A percentile compares a stretch with the other conserved stretches of the same genome.
Evolutionary conservation across 331 rosid genomes (phyloP).

Genomic region (Acacia concinna): DNA sequence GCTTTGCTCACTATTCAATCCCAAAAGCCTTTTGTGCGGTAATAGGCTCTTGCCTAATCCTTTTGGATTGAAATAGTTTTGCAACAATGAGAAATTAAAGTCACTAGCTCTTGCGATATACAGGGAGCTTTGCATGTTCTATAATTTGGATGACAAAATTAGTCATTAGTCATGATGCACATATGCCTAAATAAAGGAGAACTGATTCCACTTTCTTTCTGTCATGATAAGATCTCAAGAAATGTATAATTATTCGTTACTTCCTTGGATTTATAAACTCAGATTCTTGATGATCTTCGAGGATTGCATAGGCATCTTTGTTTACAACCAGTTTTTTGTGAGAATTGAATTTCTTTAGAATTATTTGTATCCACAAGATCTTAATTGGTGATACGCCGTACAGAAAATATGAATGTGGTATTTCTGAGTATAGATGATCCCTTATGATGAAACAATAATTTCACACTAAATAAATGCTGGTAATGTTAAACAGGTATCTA

Average conservation of each 20-base stretch:
- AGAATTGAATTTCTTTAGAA: background rate
- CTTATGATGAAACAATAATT: conserved; percentile 20
- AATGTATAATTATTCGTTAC: background rate
- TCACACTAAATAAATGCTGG: conserved; percentile 8
- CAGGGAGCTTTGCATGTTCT: background rate
- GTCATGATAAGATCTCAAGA: conserved; percentile 2
- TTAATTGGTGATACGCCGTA: background rate
- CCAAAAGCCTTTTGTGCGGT: background rate
- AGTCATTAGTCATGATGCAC: background rate
- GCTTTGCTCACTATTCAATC: background rate
- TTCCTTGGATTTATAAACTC: conserved; percentile 1
- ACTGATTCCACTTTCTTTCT: background rate
- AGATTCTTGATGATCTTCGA: conserved; percentile 4
- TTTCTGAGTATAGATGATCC: conserved; percentile 1
- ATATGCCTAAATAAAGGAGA: conserved; percentile 9
- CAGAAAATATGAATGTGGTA: background rate
- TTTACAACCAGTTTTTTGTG: background rate
- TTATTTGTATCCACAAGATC: conserved; percentile 3
- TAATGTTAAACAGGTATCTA: conserved; percentile 69
- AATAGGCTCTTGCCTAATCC: background rate
- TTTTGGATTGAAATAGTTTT: background rate
- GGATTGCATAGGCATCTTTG: conserved; percentile 22
- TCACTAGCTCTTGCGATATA: background rate
- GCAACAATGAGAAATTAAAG: background rate
- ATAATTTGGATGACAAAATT: conserved; percentile 3